phyloP scores from a whole-genome alignment of 768 basidiomycete species.

The Glaciozyma antarctica region DNA sequence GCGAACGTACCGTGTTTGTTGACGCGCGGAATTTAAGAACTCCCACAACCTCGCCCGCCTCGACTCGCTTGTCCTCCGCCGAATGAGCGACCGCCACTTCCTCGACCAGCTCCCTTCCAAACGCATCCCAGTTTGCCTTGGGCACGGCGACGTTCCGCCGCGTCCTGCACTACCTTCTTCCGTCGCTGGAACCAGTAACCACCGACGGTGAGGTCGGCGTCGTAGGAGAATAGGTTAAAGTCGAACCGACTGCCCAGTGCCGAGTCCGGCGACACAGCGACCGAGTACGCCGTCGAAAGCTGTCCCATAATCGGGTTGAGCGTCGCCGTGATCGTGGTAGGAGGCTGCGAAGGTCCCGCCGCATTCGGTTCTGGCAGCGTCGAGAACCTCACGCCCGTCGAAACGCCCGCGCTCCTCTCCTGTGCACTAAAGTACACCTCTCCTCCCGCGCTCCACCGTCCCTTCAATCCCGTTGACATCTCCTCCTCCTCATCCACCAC shows the following conservation, averaged over 20 bases:
- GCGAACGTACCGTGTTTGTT: slow-evolving; percentile 64
- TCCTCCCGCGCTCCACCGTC: slow-evolving; percentile 81
- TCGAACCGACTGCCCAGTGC: slow-evolving; percentile 68
- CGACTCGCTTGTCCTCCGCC: not conserved
- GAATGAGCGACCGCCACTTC: not conserved
- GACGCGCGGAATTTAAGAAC: slow-evolving; percentile 85
- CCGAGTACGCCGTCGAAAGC: slow-evolving; percentile 80
- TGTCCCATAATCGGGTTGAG: slow-evolving; percentile 97
- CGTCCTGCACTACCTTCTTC: slow-evolving; percentile 11
- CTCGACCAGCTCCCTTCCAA: slow-evolving; percentile 13
- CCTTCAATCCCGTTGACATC: slow-evolving; percentile 79
- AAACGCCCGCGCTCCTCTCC: slow-evolving; percentile 91
- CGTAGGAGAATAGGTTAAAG: slow-evolving; percentile 93
- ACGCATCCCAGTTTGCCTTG: slow-evolving; percentile 18
- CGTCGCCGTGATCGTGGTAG: slow-evolving; percentile 85
- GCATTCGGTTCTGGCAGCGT: slow-evolving; percentile 65
- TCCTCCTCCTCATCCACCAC: slow-evolving; percentile 80
- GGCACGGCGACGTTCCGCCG: not conserved
- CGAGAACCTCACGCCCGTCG: slow-evolving; percentile 86
- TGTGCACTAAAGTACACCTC: slow-evolving; percentile 89
- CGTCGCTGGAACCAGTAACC: slow-evolving; percentile 63
- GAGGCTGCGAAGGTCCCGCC: slow-evolving; percentile 63
- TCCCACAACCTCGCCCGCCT: slow-evolving; percentile 51
- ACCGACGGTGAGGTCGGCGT: slow-evolving; percentile 91
- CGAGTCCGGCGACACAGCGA: slow-evolving; percentile 73